phyloP scores from a whole-genome alignment of 306 rosid genomes.

The Gleditsia sinensis region DNA sequence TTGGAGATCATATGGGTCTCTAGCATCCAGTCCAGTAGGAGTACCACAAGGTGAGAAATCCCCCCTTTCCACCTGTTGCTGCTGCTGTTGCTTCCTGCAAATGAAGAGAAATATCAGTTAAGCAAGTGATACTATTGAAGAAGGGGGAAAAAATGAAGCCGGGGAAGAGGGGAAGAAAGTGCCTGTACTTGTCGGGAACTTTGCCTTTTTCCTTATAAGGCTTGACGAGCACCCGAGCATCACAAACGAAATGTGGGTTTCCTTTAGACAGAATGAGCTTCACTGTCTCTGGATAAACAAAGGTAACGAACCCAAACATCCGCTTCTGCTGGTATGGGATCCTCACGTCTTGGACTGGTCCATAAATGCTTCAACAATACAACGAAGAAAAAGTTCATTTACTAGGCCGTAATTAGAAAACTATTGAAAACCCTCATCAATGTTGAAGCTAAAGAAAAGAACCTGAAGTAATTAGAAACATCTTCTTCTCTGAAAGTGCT shows the following conservation, averaged over 20 bases:
- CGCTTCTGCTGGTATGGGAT: constrained; percentile 98
- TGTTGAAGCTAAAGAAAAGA: background rate
- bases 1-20: constrained; percentile 85
- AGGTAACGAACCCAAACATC: constrained; percentile 97
- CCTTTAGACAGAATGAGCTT: constrained; percentile 92
- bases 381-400: background rate
- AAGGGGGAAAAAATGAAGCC: background rate
- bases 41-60: constrained; percentile 95
- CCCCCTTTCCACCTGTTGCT: constrained; percentile 77
- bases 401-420: background rate
- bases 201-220: constrained; percentile 99
- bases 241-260: constrained; percentile 97
- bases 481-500: constrained; percentile 98
- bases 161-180: constrained; percentile 37
- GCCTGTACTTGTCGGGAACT: constrained; percentile 96
- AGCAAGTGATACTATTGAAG: background rate
- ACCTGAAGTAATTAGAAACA: constrained; percentile 97
- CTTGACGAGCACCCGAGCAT: constrained; percentile 95
- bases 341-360: constrained; percentile 99
- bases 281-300: constrained; percentile 89
- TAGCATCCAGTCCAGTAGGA: constrained; percentile 77
- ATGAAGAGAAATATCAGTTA: constrained; percentile 7
- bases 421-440: background rate
- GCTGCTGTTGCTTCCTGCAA: constrained; percentile 78
- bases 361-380: constrained; percentile 66